Base-by-base conservation (phyloP, 192 early-diverging fungal species). In the Pilaira anomala region DNA sequence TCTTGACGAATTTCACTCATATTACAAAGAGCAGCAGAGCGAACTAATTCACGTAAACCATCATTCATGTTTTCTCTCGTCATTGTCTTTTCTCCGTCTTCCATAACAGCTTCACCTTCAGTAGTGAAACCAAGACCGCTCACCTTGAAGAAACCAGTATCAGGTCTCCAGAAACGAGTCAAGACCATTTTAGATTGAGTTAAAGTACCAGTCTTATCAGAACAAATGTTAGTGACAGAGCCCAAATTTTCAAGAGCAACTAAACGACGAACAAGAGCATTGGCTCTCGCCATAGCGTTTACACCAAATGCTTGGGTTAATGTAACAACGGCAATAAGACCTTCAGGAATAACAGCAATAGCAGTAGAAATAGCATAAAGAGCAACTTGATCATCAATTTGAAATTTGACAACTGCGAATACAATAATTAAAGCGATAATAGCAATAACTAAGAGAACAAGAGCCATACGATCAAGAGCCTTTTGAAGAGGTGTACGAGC, bases 291-390 rank as follows among this genome's bases (percentile, higher is more conserved):
- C 92, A 98, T 91, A 19, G 89, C 65, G 40, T 79, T 76, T 24
- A 98, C 96, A 72, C 93, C 93, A 53, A 96, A 77, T 3, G 93
- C 92, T 87, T 95, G 94, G 45, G 94, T 94, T 59, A 98, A 78
- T 1, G 96, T 96, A 19, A 94, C 93, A 16, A 98, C 93, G 18
- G 93, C 94, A 44, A 98, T 85, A 11, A 96, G 80, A 68, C 94
- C 96, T 76, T 95, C 94, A 36, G 96, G 96, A 72, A 98, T 95
- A n/a, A 95, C 89, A n/a, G 92, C 89, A 66, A 98, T 94, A 19
- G 88, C 91, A 54, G 96, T 78, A 39, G 87, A 87, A 42, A 97
- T 87, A 41, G 89, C 95, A 68, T 90, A 90, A 19, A 90, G 74
- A 2, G 82, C 79, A 26, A 83, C 76, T 21, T 88, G 82, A 46